Evolutionary conservation across 2,329 filamentous ascomycete species (phyloP).

Genomic region (Paecilomyces sp.): DNA sequence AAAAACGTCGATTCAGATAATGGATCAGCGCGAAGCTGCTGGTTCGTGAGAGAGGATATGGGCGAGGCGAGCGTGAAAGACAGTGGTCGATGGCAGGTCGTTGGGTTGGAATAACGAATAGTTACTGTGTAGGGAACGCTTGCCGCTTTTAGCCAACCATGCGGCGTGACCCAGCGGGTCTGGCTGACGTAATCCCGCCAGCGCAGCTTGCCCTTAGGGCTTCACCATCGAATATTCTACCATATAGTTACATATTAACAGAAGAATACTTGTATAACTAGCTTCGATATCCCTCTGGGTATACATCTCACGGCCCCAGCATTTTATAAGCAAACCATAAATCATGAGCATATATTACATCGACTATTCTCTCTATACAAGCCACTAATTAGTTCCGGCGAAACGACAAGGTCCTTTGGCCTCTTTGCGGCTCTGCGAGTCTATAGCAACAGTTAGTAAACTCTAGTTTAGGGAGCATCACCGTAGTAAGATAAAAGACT

Average conservation of each 20-base stretch:
- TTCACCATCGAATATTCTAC: neutral
- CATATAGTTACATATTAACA: too few relatives aligned
- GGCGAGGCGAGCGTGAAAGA: neutral
- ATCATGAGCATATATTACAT: neutral
- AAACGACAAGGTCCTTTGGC: slow-evolving; percentile 34
- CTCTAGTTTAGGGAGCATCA: neutral
- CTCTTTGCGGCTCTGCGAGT: slow-evolving; percentile 38
- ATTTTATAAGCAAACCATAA: neutral
- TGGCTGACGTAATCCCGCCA: neutral
- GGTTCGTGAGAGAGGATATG: neutral
- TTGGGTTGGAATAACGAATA: neutral
- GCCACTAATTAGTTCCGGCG: slow-evolving; percentile 2
- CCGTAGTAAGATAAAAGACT: slow-evolving; percentile 8
- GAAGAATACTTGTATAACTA: too few relatives aligned
- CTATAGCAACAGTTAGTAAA: slow-evolving; percentile 12
- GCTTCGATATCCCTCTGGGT: neutral
- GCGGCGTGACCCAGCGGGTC: neutral
- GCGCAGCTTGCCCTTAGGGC: neutral
- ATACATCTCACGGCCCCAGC: neutral
- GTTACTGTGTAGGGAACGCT: neutral
- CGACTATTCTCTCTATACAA: neutral
- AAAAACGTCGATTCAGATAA: neutral
- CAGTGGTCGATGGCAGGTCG: neutral
- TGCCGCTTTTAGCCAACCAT: neutral
- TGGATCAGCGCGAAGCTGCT: neutral